These are phyloP conservation scores for Solanum pennellii DNA, from an alignment of 257 asterid species.

Conservation along the genomic window DNA sequence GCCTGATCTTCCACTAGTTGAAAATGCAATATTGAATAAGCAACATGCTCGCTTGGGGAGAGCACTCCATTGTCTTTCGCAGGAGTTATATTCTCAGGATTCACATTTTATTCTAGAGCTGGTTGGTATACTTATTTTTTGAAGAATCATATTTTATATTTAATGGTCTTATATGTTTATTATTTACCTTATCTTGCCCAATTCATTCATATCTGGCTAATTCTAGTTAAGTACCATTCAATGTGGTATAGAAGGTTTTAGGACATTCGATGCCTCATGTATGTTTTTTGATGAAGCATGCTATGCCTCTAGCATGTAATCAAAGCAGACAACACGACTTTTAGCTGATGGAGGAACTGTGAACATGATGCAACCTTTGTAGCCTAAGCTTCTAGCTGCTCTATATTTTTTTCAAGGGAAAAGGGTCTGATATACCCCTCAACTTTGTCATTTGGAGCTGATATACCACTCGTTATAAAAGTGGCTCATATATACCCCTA, in stretches of 20 bases:
- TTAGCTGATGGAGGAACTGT: not conserved
- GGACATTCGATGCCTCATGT: not conserved
- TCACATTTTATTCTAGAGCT: conserved; percentile 95
- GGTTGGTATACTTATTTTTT: conserved; percentile 58
- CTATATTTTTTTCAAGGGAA: not conserved
- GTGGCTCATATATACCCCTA: no score
- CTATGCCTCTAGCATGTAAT: not conserved
- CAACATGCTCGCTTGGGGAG: conserved; percentile 97
- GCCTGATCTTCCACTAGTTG: conserved; percentile 45
- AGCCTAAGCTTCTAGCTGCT: not conserved
- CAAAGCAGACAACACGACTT: not conserved
- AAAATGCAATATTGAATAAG: conserved; percentile 70
- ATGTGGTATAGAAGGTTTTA: not conserved
- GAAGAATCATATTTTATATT: conserved; percentile 85
- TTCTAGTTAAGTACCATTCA: not conserved
- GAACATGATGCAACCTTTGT: not conserved
- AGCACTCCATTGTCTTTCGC: conserved; percentile 96
- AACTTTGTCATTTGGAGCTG: no score
- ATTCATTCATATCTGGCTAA: not conserved
- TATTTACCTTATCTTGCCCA: not conserved
- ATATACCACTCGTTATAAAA: no score
- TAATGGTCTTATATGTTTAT: not conserved
- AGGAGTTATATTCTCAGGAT: conserved; percentile 93
- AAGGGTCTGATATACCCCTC: no score
- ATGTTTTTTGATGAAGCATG: not conserved